A percentile compares a stretch with the other conserved stretches of the same genome.
Conservation (phyloP, 768 basidiomycete species). For the Amanita molliuscula region DNA sequence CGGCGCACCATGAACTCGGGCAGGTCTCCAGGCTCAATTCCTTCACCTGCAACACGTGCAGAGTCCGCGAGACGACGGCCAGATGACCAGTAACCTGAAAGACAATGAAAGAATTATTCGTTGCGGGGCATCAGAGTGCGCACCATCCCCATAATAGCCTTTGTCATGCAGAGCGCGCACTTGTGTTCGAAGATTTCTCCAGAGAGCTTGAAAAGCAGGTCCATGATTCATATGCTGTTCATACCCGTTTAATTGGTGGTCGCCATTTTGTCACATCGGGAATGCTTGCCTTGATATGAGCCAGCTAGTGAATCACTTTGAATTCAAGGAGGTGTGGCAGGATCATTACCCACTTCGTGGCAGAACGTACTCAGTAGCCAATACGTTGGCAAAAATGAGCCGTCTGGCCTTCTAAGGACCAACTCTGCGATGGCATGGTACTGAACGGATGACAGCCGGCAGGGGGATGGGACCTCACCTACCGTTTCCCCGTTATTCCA, state of each 20-base stretch:
- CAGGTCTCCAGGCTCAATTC: conserved; percentile 43
- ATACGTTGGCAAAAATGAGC: conserved; percentile 49
- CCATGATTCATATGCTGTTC: conserved; percentile 75
- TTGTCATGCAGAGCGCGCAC: conserved; percentile 59
- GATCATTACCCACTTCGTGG: conserved; percentile 53
- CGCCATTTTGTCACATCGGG: neutral
- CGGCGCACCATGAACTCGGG: conserved; percentile 66
- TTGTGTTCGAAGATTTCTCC: conserved; percentile 55
- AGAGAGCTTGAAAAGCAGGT: conserved; percentile 62
- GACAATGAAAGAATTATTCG: neutral
- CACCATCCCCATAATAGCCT: conserved; percentile 82
- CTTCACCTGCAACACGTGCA: conserved; percentile 37
- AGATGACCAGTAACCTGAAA: conserved; percentile 71
- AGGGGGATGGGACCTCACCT: conserved; percentile 29
- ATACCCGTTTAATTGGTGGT: neutral
- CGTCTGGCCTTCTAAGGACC: conserved; percentile 53
- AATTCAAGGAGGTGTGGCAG: conserved; percentile 5
- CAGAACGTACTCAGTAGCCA: conserved; percentile 74
- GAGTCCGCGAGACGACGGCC: conserved; percentile 66
- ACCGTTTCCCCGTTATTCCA: conserved; percentile 80
- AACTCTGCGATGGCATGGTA: conserved; percentile 40
- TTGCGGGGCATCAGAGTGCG: neutral
- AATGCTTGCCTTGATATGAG: conserved; percentile 61
- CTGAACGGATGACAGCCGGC: neutral
- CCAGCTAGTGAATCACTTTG: conserved; percentile 37